Conservation (phyloP, 2,329 filamentous ascomycete genomes). For the Neofusicoccum sp. region DNA sequence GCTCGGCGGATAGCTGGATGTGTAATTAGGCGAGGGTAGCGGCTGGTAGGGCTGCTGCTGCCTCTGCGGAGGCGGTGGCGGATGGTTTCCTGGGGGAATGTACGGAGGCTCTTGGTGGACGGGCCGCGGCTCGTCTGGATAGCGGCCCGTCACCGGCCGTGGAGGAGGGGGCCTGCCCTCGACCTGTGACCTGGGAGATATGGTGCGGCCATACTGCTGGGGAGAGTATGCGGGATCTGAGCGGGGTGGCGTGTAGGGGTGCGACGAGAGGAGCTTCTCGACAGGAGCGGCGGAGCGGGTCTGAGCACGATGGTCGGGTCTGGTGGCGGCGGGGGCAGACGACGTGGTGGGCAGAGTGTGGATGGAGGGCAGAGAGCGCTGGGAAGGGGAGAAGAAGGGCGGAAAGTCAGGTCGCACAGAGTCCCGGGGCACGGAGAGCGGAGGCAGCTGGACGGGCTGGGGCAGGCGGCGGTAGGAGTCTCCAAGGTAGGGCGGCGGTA, state of each 20-base stretch:
- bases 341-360: slow-evolving; percentile 31
- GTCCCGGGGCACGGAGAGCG: slow-evolving; percentile 41
- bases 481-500: slow-evolving; percentile 43
- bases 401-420: slow-evolving; percentile 40
- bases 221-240: slow-evolving; percentile 40
- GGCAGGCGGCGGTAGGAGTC: slow-evolving; percentile 43
- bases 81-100: slow-evolving; percentile 40
- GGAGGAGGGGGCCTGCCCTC: neutral
- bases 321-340: slow-evolving; percentile 10
- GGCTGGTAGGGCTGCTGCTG: slow-evolving; percentile 26
- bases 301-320: slow-evolving; percentile 32
- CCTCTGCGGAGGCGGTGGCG: slow-evolving; percentile 22
- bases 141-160: slow-evolving; percentile 25
- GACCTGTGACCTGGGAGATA: slow-evolving; percentile 39
- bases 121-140: slow-evolving; percentile 36
- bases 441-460: slow-evolving; percentile 44
- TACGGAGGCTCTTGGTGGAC: slow-evolving; percentile 37
- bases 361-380: slow-evolving; percentile 39
- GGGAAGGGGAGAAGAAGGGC: slow-evolving; percentile 34
- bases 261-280: slow-evolving; percentile 39
- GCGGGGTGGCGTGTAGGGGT: slow-evolving; percentile 43
- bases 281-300: slow-evolving; percentile 36
- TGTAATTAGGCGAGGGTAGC: slow-evolving; percentile 43
- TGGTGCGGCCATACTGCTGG: slow-evolving; percentile 35
- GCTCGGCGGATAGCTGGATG: slow-evolving; percentile 42